Evolutionary conservation across 495 filamentous ascomycete genomes (phyloP).

Genomic region (Aspergillus affinis): DNA sequence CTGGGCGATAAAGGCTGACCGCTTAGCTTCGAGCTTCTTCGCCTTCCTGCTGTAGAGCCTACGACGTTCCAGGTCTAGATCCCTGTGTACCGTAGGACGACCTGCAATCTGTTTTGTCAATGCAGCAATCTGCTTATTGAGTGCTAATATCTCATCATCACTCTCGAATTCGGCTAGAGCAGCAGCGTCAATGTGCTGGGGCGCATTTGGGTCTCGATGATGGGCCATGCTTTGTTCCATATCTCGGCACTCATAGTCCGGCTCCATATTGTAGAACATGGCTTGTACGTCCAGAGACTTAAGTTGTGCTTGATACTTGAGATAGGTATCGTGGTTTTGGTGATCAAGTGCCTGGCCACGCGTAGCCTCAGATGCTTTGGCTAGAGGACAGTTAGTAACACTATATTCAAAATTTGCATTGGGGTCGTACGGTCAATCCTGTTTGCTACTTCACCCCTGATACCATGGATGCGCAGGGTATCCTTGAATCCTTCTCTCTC

Average conservation of each 20-base stretch:
- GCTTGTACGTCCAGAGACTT: slow-evolving; percentile 24
- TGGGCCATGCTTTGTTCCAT: slow-evolving; percentile 30
- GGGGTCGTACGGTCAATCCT: slow-evolving; percentile 10
- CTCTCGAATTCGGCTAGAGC: slow-evolving; percentile 15
- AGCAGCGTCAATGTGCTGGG: slow-evolving; percentile 17
- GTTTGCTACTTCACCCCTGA: slow-evolving; percentile 20
- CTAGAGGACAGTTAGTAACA: slow-evolving; percentile 16
- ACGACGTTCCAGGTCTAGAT: slow-evolving; percentile 9
- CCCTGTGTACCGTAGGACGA: background rate
- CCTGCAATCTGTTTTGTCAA: slow-evolving; percentile 18
- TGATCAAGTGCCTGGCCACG: slow-evolving; percentile 22
- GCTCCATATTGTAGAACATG: slow-evolving; percentile 22
- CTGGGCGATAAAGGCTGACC: slow-evolving; percentile 15
- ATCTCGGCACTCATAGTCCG: slow-evolving; percentile 22
- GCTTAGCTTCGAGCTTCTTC: slow-evolving; percentile 14
- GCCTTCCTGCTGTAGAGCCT: slow-evolving; percentile 23
- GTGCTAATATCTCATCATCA: slow-evolving; percentile 13
- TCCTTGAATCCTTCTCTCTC: slow-evolving; percentile 24
- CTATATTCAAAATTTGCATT: too few species aligned
- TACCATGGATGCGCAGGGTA: slow-evolving; percentile 19
- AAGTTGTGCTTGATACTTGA: slow-evolving; percentile 24
- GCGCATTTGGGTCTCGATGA: slow-evolving; percentile 22
- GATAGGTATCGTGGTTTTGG: slow-evolving; percentile 22
- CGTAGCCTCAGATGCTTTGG: slow-evolving; percentile 25
- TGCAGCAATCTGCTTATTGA: slow-evolving; percentile 18